Evolutionary conservation across 805 yeast species (phyloP).

Genomic region (Ogataea allantospora): DNA sequence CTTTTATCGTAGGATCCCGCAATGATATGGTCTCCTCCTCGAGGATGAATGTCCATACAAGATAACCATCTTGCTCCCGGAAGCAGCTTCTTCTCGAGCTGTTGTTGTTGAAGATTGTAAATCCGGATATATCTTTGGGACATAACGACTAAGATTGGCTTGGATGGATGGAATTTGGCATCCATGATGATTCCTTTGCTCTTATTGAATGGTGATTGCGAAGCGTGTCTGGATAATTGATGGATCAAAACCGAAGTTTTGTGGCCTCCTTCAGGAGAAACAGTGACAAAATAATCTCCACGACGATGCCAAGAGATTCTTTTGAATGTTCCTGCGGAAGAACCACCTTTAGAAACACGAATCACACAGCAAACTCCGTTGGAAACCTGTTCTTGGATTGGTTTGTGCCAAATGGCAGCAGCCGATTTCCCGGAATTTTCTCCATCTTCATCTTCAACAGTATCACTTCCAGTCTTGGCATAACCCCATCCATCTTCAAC

Average conservation of each 20-base stretch:
- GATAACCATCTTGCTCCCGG: slow-evolving; percentile 98
- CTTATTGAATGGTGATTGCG: slow-evolving; percentile 94
- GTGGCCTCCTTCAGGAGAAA: slow-evolving; percentile 90
- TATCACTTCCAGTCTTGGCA: slow-evolving; percentile 41
- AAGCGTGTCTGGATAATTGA: slow-evolving; percentile 88
- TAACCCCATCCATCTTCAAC: slow-evolving; percentile 92
- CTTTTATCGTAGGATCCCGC: slow-evolving; percentile 94
- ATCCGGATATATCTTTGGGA: slow-evolving; percentile 90
- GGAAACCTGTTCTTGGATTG: slow-evolving; percentile 56
- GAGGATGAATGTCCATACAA: slow-evolving; percentile 88
- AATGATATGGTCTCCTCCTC: slow-evolving; percentile 85
- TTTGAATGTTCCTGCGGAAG: slow-evolving; percentile 62
- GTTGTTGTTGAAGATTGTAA: slow-evolving; percentile 87
- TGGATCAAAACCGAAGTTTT: slow-evolving; percentile 83
- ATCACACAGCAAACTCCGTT: slow-evolving; percentile 75
- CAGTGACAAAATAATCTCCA: slow-evolving; percentile 95
- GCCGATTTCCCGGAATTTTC: slow-evolving; percentile 39
- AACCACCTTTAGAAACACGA: slow-evolving; percentile 43
- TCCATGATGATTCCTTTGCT: slow-evolving; percentile 93
- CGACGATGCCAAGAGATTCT: slow-evolving; percentile 92
- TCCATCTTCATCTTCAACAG: slow-evolving; percentile 25
- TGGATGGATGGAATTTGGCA: slow-evolving; percentile 95
- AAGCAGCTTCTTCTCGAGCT: slow-evolving; percentile 73
- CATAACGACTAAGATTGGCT: slow-evolving; percentile 90
- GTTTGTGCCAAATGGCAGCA: slow-evolving; percentile 81